Conservation (phyloP, 1,284 basidiomycete species). For the Mycena sp. region DNA sequence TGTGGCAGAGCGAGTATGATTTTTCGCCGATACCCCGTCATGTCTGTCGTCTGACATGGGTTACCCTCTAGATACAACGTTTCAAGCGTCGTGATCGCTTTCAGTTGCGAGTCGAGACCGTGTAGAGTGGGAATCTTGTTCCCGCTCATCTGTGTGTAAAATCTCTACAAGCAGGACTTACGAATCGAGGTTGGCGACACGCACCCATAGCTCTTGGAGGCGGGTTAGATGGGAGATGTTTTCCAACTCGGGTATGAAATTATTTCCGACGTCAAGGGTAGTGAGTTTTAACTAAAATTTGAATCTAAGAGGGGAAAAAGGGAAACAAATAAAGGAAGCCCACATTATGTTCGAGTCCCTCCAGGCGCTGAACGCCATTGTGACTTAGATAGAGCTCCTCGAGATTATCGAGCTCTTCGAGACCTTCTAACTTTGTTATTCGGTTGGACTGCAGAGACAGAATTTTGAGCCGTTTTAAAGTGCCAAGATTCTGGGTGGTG, state of each 20-base stretch:
- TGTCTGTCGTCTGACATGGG: conserved; percentile 87
- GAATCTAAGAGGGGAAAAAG: not conserved
- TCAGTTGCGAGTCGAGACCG: conserved; percentile 79
- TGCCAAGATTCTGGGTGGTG: conserved; percentile 61
- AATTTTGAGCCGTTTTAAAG: conserved; percentile 79
- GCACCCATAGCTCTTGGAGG: conserved; percentile 95
- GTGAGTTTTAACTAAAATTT: conserved; percentile 73
- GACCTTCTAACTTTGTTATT: conserved; percentile 87
- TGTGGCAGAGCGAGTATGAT: conserved; percentile 90
- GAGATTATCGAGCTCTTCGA: conserved; percentile 77
- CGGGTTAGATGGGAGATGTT: conserved; percentile 80
- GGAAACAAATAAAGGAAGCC: conserved; percentile 35
- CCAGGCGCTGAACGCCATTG: conserved; percentile 88
- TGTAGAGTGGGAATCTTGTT: conserved; percentile 83
- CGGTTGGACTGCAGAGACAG: conserved; percentile 94
- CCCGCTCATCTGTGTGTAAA: conserved; percentile 76
- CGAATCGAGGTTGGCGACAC: conserved; percentile 34
- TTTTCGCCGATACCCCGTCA: conserved; percentile 87
- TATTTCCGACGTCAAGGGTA: conserved; percentile 90
- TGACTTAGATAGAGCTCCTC: conserved; percentile 96
- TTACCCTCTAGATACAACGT: conserved; percentile 97
- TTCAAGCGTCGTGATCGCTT: conserved; percentile 71
- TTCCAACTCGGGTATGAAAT: conserved; percentile 84
- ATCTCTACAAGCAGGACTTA: conserved; percentile 44
- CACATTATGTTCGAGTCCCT: conserved; percentile 89